These are phyloP conservation scores for Xylariales sp. DNA, from an alignment of 2,329 filamentous ascomycete species.

Conservation along the genomic window DNA sequence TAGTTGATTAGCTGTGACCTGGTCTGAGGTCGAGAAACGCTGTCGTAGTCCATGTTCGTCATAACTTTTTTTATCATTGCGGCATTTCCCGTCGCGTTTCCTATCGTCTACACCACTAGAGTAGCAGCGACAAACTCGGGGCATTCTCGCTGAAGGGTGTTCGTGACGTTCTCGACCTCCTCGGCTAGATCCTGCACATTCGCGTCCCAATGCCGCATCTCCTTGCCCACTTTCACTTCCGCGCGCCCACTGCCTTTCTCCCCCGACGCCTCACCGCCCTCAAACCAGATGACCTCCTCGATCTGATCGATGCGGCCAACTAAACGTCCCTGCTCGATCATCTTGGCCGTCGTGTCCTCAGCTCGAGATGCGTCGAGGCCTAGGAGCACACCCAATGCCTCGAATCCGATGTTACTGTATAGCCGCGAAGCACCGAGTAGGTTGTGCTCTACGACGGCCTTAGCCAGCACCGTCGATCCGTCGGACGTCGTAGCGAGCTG, in stretches of 20 bases:
- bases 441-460: slow-evolving; percentile 96
- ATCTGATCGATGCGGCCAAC: slow-evolving; percentile 95
- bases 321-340: slow-evolving; percentile 94
- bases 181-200: slow-evolving; percentile 89
- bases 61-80: slow-evolving; percentile 15
- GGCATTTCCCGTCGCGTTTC: not conserved
- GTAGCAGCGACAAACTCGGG: slow-evolving; percentile 72
- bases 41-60: slow-evolving; percentile 21
- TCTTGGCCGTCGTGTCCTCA: slow-evolving; percentile 89
- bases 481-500: slow-evolving; percentile 91
- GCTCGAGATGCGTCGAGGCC: slow-evolving; percentile 83
- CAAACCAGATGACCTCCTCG: slow-evolving; percentile 87
- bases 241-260: slow-evolving; percentile 75
- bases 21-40: slow-evolving; percentile 18
- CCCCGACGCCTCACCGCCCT: slow-evolving; percentile 76
- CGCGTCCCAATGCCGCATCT: slow-evolving; percentile 87
- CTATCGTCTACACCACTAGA: slow-evolving; percentile 54
- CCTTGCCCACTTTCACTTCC: slow-evolving; percentile 71
- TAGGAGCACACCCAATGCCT: slow-evolving; percentile 79
- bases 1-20: not conserved
- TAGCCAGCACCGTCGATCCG: slow-evolving; percentile 90
- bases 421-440: slow-evolving; percentile 84
- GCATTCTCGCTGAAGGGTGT: slow-evolving; percentile 82
- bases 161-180: slow-evolving; percentile 88
- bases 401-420: slow-evolving; percentile 81